Evolutionary conservation across 1,139 yeast species (phyloP).

Genomic region (Blastobotrys serpentis): DNA sequence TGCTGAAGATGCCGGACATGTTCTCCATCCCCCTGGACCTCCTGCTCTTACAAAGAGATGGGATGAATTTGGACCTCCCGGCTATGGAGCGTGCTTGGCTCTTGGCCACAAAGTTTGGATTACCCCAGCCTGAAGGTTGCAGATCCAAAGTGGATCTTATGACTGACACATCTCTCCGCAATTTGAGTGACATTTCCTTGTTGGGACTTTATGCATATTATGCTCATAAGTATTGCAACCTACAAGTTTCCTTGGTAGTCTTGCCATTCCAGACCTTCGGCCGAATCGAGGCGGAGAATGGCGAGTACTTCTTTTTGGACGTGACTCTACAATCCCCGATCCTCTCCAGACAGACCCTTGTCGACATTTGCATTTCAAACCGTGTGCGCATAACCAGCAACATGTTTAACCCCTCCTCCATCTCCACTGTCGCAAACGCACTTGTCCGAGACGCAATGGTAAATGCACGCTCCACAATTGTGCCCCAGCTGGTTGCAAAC

Average conservation of each 20-base stretch:
- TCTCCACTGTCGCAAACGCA: conserved; percentile 4
- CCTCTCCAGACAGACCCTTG: not conserved
- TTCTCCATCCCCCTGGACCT: conserved; percentile 8
- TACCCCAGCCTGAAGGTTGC: conserved; percentile 4
- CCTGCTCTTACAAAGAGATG: conserved; percentile 5
- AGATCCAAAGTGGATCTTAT: conserved; percentile 9
- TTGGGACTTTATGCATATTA: conserved; percentile 7
- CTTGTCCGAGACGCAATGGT: conserved; percentile 7
- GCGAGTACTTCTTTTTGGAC: conserved; percentile 6
- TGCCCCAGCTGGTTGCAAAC: conserved; percentile 7
- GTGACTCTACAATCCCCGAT: conserved; percentile 3
- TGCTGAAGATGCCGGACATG: not conserved
- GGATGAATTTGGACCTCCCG: conserved; percentile 1
- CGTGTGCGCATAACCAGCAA: not conserved
- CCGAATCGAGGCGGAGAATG: not conserved
- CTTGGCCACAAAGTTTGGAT: conserved; percentile 1
- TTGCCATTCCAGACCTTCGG: conserved; percentile 11
- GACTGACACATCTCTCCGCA: conserved; percentile 10
- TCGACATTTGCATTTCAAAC: not conserved
- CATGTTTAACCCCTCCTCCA: not conserved
- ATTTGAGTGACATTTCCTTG: conserved; percentile 8
- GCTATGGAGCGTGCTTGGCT: conserved; percentile 1
- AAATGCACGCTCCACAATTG: conserved; percentile 9
- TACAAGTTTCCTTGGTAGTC: conserved; percentile 3
- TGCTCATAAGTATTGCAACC: not conserved